A percentile compares a stretch with the other conserved stretches of the same genome.
phyloP scores from a whole-genome alignment of 768 basidiomycete species.

The Ephemerocybe angulata region DNA sequence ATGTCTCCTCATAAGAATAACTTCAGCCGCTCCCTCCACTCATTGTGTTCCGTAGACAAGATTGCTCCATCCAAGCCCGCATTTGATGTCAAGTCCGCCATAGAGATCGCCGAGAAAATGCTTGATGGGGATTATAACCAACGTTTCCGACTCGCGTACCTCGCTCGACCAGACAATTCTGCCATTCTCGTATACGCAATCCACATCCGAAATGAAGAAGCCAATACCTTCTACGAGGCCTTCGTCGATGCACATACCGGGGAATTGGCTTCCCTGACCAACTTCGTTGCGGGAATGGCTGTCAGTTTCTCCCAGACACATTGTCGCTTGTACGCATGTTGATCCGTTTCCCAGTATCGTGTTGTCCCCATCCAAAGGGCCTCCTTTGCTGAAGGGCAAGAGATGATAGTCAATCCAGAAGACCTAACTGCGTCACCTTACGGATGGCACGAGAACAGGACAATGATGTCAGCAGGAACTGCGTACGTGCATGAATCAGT shows the following conservation, averaged over 20 bases:
- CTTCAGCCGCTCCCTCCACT: too few relatives aligned
- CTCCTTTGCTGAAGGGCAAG: slow-evolving; percentile 40
- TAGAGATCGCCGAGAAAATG: slow-evolving; percentile 24
- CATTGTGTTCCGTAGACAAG: slow-evolving; percentile 10
- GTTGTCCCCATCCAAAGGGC: slow-evolving; percentile 46
- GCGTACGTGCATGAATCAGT: slow-evolving; percentile 35
- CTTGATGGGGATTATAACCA: slow-evolving; percentile 32
- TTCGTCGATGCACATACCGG: slow-evolving; percentile 51
- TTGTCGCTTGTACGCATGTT: slow-evolving; percentile 31
- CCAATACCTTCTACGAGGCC: slow-evolving; percentile 50
- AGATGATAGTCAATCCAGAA: slow-evolving; percentile 43
- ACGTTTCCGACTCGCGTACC: slow-evolving; percentile 36
- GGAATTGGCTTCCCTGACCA: slow-evolving; percentile 42
- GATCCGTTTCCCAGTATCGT: slow-evolving; percentile 26
- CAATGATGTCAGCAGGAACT: slow-evolving; percentile 18
- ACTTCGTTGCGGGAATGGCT: slow-evolving; percentile 32
- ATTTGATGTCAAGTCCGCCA: slow-evolving; percentile 28
- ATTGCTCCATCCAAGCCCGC: slow-evolving; percentile 30
- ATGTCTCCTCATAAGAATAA: slow-evolving; percentile 1
- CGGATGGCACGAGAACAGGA: slow-evolving; percentile 36
- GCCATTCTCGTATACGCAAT: slow-evolving; percentile 35
- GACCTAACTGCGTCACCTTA: slow-evolving; percentile 45
- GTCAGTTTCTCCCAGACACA: slow-evolving; percentile 10
- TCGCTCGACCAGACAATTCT: slow-evolving; percentile 31
- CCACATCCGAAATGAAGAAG: slow-evolving; percentile 25